Evolutionary conservation across 2,329 filamentous ascomycete genomes (phyloP).

Genomic region (Epichloe glyceriae): DNA sequence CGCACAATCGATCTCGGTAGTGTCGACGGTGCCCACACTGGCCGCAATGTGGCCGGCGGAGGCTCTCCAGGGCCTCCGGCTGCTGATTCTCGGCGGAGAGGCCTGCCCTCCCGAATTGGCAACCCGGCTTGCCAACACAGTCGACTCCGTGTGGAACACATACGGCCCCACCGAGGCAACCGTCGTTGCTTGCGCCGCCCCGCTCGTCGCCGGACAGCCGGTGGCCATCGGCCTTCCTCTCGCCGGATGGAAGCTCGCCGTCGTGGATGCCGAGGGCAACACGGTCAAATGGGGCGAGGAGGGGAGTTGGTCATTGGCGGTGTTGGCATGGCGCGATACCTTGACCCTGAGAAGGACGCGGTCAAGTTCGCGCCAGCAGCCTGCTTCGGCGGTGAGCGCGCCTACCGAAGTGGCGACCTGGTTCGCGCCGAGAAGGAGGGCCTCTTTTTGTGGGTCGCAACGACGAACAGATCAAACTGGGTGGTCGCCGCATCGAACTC

Average conservation of each 20-base stretch:
- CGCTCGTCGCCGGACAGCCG: slow-evolving; percentile 8
- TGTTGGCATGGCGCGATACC: slow-evolving; percentile 12
- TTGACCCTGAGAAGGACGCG: slow-evolving; percentile 10
- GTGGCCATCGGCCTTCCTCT: slow-evolving; percentile 12
- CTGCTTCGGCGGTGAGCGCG: slow-evolving; percentile 11
- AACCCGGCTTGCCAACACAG: slow-evolving; percentile 8
- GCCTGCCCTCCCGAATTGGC: slow-evolving; percentile 11
- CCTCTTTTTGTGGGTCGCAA: slow-evolving; percentile 14
- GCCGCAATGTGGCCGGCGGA: slow-evolving; percentile 13
- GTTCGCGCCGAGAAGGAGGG: slow-evolving; percentile 12
- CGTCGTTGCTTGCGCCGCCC: slow-evolving; percentile 12
- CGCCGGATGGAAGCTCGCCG: slow-evolving; percentile 12
- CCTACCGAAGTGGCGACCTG: slow-evolving; percentile 15
- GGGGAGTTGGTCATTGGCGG: slow-evolving; percentile 14
- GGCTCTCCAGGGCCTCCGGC: slow-evolving; percentile 9
- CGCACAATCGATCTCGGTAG: slow-evolving; percentile 10
- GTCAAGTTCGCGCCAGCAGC: slow-evolving; percentile 10
- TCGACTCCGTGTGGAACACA: slow-evolving; percentile 12
- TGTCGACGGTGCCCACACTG: slow-evolving; percentile 12
- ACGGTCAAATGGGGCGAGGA: slow-evolving; percentile 23
- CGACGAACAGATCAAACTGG: slow-evolving; percentile 18
- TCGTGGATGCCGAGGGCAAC: slow-evolving; percentile 26
- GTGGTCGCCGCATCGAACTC: slow-evolving; percentile 15
- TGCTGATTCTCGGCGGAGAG: slow-evolving; percentile 14
- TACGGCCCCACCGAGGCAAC: slow-evolving; percentile 16